Base-by-base conservation (phyloP, 2,329 filamentous ascomycete species). In the Aspergillus floridensis region DNA sequence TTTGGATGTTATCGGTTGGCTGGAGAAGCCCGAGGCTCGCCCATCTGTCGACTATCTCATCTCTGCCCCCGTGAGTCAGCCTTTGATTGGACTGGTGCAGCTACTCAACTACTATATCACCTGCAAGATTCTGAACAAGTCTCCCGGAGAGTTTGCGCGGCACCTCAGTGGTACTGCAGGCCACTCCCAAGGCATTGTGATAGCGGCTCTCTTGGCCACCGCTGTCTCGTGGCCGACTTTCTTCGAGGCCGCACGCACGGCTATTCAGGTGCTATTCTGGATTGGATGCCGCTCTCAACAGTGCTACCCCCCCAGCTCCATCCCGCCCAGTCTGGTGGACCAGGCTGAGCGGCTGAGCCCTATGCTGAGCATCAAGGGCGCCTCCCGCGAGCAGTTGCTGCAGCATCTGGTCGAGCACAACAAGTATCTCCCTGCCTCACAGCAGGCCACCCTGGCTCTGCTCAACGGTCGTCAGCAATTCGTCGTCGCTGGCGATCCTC, bases 121-220 rank as follows among this genome's bases (percentile, higher is more conserved):
- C 12, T 53, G 57, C 14, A 24, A 47, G 2, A 24, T 38, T 1
- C 35, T 62, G 10, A 14, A 38, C 12, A 11, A 49, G 2, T 38
- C 47, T 6, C 60, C 60, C 1, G 48, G 46, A 0, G 41, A 59
- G 38, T 22, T 59, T 10, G 49, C 49, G 2, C 44, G 44, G 0
- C 22, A 24, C 4, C 38, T 62, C 1, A 29, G 31, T 2, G 60
- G 60, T 7, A 50, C 51, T 12, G 52, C 51, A 6, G 76, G 76
- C 4, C 76, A 77, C 55, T 75, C 72, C 2, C 75, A 78, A 51
- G 76, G 76, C 21, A 66, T 77, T 16, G 67, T 77, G 24, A 67
- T 73, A 11, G 75, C 75, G 1, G 69, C 73, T 10, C 67, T 66
- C 12, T 64, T 77, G 5, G 67, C 76, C 1, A 65, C 64, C 1